These are phyloP conservation scores for Glycyrrhiza uralensis DNA, from an alignment of 306 rosid genomes.

Conservation along the genomic window DNA sequence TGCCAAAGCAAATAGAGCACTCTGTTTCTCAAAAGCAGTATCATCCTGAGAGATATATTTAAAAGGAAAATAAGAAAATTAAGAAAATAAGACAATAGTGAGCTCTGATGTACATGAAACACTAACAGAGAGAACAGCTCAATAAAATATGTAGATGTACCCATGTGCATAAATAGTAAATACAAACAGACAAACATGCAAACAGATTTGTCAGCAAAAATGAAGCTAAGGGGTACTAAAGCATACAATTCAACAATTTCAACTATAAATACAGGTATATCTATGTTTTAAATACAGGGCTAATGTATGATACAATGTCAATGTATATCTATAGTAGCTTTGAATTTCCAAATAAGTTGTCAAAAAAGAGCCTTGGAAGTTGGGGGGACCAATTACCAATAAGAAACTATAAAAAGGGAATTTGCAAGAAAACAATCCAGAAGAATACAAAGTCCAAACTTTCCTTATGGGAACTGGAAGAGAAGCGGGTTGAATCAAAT, in stretches of 20 bases:
- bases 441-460: conserved; percentile 1
- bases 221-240: conserved; percentile 4
- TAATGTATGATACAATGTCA: neutral
- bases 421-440: neutral
- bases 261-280: neutral
- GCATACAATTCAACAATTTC: neutral
- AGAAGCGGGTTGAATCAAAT: neutral
- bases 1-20: conserved; percentile 86
- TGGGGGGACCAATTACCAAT: neutral
- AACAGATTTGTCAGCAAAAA: neutral
- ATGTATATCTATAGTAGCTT: neutral
- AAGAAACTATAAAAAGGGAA: neutral
- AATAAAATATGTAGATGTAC: conserved; percentile 7
- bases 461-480: neutral
- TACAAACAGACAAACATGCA: neutral
- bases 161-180: neutral
- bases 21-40: conserved; percentile 94
- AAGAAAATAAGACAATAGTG: neutral
- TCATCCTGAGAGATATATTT: conserved; percentile 65
- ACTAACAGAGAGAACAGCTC: neutral
- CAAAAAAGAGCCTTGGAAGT: neutral
- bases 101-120: neutral
- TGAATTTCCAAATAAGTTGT: neutral
- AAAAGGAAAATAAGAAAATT: no score
- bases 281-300: no score